These are phyloP conservation scores for Fusarium austroafricanum DNA, from an alignment of 2,329 filamentous ascomycete species.

Conservation along the genomic window DNA sequence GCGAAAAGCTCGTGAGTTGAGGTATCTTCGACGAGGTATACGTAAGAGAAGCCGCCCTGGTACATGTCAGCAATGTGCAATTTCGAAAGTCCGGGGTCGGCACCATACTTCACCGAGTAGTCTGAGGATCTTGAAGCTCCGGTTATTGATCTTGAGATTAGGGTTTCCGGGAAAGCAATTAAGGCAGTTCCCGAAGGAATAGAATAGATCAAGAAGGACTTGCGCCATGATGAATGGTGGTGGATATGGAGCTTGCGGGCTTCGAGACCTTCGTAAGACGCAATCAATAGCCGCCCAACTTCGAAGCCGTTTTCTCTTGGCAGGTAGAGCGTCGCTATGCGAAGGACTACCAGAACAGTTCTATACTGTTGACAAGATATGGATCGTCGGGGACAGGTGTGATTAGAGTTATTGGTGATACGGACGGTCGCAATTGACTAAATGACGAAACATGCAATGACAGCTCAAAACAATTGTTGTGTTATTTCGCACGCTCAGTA, in stretches of 20 bases:
- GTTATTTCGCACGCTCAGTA: background rate
- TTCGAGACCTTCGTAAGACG: background rate
- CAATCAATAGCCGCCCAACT: slow-evolving; percentile 3
- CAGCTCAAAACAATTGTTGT: no score
- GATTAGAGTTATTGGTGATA: slow-evolving; percentile 4
- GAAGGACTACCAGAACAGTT: slow-evolving; percentile 1
- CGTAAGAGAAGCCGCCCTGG: slow-evolving; percentile 96
- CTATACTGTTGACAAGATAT: slow-evolving; percentile 8
- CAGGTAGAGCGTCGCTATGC: background rate
- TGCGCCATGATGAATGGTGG: slow-evolving; percentile 71
- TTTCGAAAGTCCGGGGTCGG: background rate
- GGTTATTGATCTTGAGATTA: slow-evolving; percentile 92
- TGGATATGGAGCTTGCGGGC: slow-evolving; percentile 3
- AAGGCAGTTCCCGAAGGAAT: slow-evolving; percentile 93
- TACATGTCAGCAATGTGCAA: slow-evolving; percentile 7
- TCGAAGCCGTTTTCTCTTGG: background rate
- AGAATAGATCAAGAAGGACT: slow-evolving; percentile 87
- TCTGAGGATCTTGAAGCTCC: slow-evolving; percentile 95
- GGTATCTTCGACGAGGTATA: slow-evolving; percentile 97
- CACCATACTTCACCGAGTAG: slow-evolving; percentile 84
- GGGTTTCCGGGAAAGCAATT: slow-evolving; percentile 96
- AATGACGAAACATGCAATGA: background rate
- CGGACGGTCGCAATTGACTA: slow-evolving; percentile 28
- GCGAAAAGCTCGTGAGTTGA: slow-evolving; percentile 86
- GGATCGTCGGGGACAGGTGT: slow-evolving; percentile 31